Base-by-base conservation (phyloP, 148 eudicot species). In the Selenicereus undatus region DNA sequence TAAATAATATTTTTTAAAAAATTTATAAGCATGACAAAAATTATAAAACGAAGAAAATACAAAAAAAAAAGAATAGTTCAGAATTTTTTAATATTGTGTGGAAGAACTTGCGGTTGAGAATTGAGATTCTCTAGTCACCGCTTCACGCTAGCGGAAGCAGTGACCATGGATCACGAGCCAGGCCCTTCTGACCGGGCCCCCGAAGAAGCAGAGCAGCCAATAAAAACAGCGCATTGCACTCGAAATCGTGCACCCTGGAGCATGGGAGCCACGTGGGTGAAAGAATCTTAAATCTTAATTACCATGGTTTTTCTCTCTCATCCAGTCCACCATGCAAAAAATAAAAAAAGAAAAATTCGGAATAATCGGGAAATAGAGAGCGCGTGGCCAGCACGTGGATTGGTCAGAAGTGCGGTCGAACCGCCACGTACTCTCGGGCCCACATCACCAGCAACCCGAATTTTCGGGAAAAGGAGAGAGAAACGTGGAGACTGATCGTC, bases 251-350 rank as follows among this genome's bases (percentile, higher is more conserved):
- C n/a, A 24, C 54, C 42, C 54, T 43, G 29, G 24, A 36, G 85
- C 85, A 83, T 79, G 85, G 50, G 20, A 42, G 83, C 66, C 86
- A 84, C 86, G 86, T 84, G 83, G 66, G 48, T 16, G 78, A 43
- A 82, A 3, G 6, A 32, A 58, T 20, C 8, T 18, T 4, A 11
- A 32, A 58, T 20, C 8, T 18, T 4, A 11, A 9, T n/a, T 24
- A 13, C 18, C 3, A 48, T 48, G 14, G 12, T 11, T 64, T 60
- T 22, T 39, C 68, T 64, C 68, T 64, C 68, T 64, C 68, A 64
- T 64, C 68, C 22, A 56, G n/a, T 12, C n/a, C 62, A n/a, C n/a
- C 62, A 56, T 18, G 62, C 84, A 82, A 56, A 56, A 20, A 18
- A 3, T 71, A 70, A 75, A 83, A 65, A 52, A 35, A 11, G 10